These are phyloP conservation scores for Fusarium chaquense DNA, from an alignment of 2,329 filamentous ascomycete species.

Conservation along the genomic window DNA sequence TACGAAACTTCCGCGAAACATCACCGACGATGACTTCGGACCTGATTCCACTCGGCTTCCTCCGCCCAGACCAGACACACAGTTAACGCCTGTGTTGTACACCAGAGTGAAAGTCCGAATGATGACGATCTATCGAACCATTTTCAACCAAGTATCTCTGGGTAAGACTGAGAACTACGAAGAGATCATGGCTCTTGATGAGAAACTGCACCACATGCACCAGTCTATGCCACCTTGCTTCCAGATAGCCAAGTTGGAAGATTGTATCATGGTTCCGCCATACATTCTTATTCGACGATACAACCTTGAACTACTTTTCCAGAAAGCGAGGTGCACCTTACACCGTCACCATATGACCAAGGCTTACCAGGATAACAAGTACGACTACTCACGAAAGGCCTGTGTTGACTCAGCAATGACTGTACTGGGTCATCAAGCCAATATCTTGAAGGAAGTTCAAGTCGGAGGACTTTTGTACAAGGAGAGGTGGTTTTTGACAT, in stretches of 20 bases:
- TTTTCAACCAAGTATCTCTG: conserved; percentile 38
- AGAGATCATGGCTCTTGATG: conserved; percentile 36
- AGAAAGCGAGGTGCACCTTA: conserved; percentile 31
- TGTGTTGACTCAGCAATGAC: conserved; percentile 39
- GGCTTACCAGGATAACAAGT: conserved; percentile 28
- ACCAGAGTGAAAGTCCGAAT: conserved; percentile 24
- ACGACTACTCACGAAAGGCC: conserved; percentile 22
- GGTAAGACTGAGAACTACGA: conserved; percentile 27
- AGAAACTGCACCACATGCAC: conserved; percentile 17
- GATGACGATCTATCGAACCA: conserved; percentile 31
- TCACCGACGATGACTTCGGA: conserved; percentile 33
- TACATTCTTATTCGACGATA: conserved; percentile 33
- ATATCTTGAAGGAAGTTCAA: conserved; percentile 36
- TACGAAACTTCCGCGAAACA: conserved; percentile 21
- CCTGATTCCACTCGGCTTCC: conserved; percentile 20
- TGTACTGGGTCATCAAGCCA: conserved; percentile 10
- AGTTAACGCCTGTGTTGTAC: conserved; percentile 26
- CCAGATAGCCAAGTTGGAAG: conserved; percentile 24
- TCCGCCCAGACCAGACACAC: conserved; percentile 9
- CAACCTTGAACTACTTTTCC: conserved; percentile 31
- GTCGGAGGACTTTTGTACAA: conserved; percentile 20
- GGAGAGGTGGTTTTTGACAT: conserved; percentile 36
- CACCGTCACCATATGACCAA: conserved; percentile 38
- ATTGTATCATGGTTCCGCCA: conserved; percentile 27
- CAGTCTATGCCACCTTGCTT: conserved; percentile 26